Conservation (phyloP, 805 yeast genomes). For the Ogataea saltuana region DNA sequence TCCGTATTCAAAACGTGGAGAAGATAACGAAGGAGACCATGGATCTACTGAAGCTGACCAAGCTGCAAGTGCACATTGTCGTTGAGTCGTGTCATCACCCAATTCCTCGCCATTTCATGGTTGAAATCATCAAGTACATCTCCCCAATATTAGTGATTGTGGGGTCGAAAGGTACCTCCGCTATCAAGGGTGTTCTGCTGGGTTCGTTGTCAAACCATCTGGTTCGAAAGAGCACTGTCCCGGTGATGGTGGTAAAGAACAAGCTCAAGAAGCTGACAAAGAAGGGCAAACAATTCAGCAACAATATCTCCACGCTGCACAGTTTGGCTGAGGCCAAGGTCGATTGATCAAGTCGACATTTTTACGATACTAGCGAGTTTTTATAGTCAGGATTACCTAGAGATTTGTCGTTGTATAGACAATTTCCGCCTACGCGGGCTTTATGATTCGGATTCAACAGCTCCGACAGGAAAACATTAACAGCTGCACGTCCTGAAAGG, state of each 20-base stretch:
- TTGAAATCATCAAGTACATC: conserved; percentile 67
- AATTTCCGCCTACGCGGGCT: no score
- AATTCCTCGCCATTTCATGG: conserved; percentile 67
- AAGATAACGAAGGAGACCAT: conserved; percentile 41
- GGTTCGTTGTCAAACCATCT: conserved; percentile 74
- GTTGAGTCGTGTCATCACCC: conserved; percentile 76
- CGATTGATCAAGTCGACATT: no score
- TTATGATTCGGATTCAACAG: no score
- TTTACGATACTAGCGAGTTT: no score
- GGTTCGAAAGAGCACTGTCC: conserved; percentile 69
- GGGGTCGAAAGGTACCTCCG: conserved; percentile 73
- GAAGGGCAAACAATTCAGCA: conserved; percentile 52
- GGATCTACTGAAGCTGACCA: conserved; percentile 58
- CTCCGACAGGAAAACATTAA: no score
- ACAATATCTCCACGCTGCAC: conserved; percentile 53
- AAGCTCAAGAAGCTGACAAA: conserved; percentile 69
- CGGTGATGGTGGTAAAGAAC: conserved; percentile 78
- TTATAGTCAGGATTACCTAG: no score
- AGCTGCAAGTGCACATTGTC: conserved; percentile 71
- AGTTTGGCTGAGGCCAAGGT: conserved; percentile 43
- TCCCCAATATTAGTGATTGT: conserved; percentile 74
- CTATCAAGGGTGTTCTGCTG: conserved; percentile 69
- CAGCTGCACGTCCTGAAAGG: conserved; percentile 2
- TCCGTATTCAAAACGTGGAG: conserved; percentile 45
- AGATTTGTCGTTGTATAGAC: no score